Base-by-base conservation (phyloP, 768 basidiomycete genomes). In the Leccinum broughii region DNA sequence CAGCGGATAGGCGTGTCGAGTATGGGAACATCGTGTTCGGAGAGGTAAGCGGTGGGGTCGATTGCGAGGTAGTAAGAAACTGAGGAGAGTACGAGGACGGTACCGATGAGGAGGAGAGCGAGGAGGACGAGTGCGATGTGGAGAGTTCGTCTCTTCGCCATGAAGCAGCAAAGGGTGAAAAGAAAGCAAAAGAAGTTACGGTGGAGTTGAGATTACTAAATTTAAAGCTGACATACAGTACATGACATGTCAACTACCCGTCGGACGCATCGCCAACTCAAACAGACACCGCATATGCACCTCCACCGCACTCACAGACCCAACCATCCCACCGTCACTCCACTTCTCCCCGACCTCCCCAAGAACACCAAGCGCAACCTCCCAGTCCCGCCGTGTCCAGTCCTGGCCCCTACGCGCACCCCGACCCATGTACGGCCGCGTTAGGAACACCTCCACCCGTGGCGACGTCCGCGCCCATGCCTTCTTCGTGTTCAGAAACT, bases 31-130 rank as follows among this genome's bases (percentile, higher is more conserved):
- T 95, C 91, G 13, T 78, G 73, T 72, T 95, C 91, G 5, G 87
- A 80, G 70, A 98, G 79, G 75, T 93, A 95, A 28, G 93, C 93
- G 39, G 79, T 76, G 54, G 84, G 75, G 73, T 88, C 85, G 69
- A 98, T 93, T 62, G 86, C 81, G 62, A 96, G 89, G 71, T 94
- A 95, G 74, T 89, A 92, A 20, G 94, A 90, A 52, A 98, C 84
- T 24, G 92, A 94, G 9, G 92, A 92, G 72, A 98, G 87, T 60
- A 98, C 94, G 74, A 92, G 67, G 75, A 97, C 85, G 20, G 95
- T 98, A 51, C 94, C 94, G 22, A 91, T 67, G 59, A 98, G 87
- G 77, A 95, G 75, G 66, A 93, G 82, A 59, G 85, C 87, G 67
- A 96, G 80, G 60, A 88, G 62, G 66, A 79, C 71, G 54, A 88